Evolutionary conservation across 495 filamentous ascomycete species (phyloP).

Genomic region (Penicillium alfredii): DNA sequence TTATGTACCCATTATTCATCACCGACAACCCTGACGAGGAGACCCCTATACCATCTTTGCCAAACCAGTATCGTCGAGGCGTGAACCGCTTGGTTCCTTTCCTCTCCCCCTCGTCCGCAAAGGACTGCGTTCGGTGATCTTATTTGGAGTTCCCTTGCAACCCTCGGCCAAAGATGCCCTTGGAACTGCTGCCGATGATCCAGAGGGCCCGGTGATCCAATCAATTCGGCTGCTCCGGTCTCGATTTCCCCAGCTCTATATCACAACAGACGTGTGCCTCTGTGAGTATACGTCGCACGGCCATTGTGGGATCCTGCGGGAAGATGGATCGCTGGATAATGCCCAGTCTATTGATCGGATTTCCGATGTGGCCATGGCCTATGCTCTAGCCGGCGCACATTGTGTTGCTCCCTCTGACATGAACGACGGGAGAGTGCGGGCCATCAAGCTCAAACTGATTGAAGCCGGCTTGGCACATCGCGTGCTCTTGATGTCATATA

Average conservation of each 20-base stretch:
- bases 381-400: conserved; percentile 88
- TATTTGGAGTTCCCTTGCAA: conserved; percentile 87
- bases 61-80: conserved; percentile 79
- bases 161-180: conserved; percentile 79
- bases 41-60: conserved; percentile 80
- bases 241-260: conserved; percentile 80
- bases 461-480: conserved; percentile 85
- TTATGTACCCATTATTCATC: conserved; percentile 95
- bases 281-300: conserved; percentile 99
- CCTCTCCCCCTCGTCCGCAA: conserved; percentile 80
- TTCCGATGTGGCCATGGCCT: conserved; percentile 85
- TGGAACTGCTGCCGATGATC: conserved; percentile 90
- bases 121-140: conserved; percentile 84
- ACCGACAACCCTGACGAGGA: conserved; percentile 92
- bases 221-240: conserved; percentile 75
- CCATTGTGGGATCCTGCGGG: conserved; percentile 89
- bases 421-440: conserved; percentile 95
- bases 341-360: conserved; percentile 85
- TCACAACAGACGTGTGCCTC: conserved; percentile 88
- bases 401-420: conserved; percentile 97
- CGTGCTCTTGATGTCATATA: conserved; percentile 91
- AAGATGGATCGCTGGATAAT: conserved; percentile 91
- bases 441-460: conserved; percentile 94
- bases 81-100: conserved; percentile 81
- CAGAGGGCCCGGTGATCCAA: conserved; percentile 82